Evolutionary conservation across 2,329 filamentous ascomycete species (phyloP), one percentile per base, ranked within the genome.

Genomic region (Dissoconium aciculare): DNA sequence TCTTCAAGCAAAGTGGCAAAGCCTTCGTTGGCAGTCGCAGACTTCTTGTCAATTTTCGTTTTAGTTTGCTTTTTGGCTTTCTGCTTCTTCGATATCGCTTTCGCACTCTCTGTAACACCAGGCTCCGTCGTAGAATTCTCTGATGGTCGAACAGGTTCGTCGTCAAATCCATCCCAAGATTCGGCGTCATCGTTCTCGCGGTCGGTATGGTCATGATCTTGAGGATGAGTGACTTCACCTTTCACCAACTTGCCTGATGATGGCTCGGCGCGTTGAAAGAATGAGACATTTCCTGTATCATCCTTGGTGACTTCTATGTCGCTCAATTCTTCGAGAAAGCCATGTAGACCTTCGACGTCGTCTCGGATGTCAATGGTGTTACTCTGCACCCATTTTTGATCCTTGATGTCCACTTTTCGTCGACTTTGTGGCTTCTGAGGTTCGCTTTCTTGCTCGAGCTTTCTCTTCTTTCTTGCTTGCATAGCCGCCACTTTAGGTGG

Each of bases 341-440:
- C 38, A 46, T 77, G 91, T 54, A 98, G 94, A 0, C 89, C 89
- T 41, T 91, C 84, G n/a, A 81, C 81, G 57, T 94, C 82, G 27
- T 87, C 74, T 44, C 85, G 64, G 50, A 78, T 74, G 49, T 85
- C 79, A 5, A 82, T 81, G 44, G 78, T 60, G 19, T 60, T 51
- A 3, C 89, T 71, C 12, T 71, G 63, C 38, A 67, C 69, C 74
- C 74, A 78, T 46, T 61, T 57, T 33, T 78, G 56, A 23, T 53
- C 35, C 17, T 43, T 38, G 24, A 41, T 34, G 23, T 34, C 32
- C 26, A 40, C 33, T 33, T 45, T 38, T 15, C 31, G 38, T 26
- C 17, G 30, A 12, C 27, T 14, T 27, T 27, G 27, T 15, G 17
- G 17, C 27, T 34, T 31, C 13, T 19, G 24, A 31, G 12, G 6